Evolutionary conservation across 192 early-diverging fungal genomes (phyloP), one percentile per base, ranked within the genome.

Genomic region (Coemansia sp.): DNA sequence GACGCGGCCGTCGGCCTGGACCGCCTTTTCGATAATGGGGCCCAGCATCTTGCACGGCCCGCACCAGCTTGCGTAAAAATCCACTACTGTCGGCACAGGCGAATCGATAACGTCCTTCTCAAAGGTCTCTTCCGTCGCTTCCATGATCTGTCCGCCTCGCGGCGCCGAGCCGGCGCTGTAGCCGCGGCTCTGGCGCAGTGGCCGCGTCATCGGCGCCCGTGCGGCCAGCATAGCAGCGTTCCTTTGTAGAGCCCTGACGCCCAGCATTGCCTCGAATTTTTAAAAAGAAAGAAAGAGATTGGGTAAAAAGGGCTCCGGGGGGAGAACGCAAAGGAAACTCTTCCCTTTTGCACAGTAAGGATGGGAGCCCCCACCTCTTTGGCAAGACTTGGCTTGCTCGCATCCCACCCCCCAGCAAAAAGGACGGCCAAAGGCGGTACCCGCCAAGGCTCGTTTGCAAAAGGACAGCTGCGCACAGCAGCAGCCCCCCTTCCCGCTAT

Each of bases 51-150:
- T 81, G 70, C 91, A 94, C 12, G 89, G 89, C 37, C 82, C 79
- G 58, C 89, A 92, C 91, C 91, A 94, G 26, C 83, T 82, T 36
- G 43, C 51, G 27, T 60, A 62, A 60, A 90, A 92, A 39, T 92
- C 90, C 12, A 92, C 90, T 30, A 92, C 50, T 11, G 85, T 78
- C 2, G 86, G 86, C 26, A 82, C 61, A 3, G 80, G 67, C 6
- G 85, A 78, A n/a, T 67, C 50, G 17, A 56, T 44, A 10, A 90
- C 68, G 16, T 86, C 64, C 21, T 51, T 39, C 17, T 78, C 62
- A 60, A 90, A 89, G 28, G 71, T 78, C 12, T 67, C 66, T 10
- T 76, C 70, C 3, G 65, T 81, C 5, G 75, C 82, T 64, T 83
- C 80, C 7, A 65, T 35, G 17, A 54, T n/a, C 21, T 25, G 39